A percentile compares a stretch with the other conserved stretches of the same genome.
phyloP scores from a whole-genome alignment of 768 basidiomycete genomes.

The Trametopsis cervina region DNA sequence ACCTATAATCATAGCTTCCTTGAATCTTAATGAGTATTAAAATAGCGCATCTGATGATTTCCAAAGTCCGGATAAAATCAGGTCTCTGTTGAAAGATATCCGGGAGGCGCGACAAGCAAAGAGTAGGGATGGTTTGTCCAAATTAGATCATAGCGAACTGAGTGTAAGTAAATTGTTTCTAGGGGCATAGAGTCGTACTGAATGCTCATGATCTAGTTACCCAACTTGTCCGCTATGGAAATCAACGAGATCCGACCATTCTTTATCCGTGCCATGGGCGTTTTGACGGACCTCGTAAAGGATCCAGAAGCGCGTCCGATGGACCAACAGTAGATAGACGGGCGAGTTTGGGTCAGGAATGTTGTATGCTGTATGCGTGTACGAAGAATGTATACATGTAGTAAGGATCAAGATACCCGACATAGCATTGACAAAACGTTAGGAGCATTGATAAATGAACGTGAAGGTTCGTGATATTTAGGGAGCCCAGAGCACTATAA shows the following conservation, averaged over 20 bases:
- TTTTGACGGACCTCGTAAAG: conserved; percentile 50
- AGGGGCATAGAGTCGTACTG: background rate
- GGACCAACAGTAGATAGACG: conserved; percentile 2
- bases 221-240: conserved; percentile 84
- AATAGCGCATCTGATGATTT: conserved; percentile 86
- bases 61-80: conserved; percentile 74
- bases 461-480: too few species aligned
- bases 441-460: too few species aligned
- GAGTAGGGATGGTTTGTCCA: conserved; percentile 75
- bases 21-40: background rate
- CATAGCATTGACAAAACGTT: too few species aligned
- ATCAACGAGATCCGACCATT: conserved; percentile 92
- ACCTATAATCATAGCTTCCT: background rate
- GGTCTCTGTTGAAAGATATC: conserved; percentile 86
- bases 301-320: conserved; percentile 16
- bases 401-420: too few species aligned
- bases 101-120: conserved; percentile 95
- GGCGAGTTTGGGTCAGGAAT: too few species aligned
- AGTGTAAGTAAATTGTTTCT: conserved; percentile 50
- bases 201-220: conserved; percentile 42
- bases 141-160: conserved; percentile 75
- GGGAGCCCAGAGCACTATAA: too few species aligned
- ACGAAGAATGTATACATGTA: too few species aligned
- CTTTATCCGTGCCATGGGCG: conserved; percentile 76
- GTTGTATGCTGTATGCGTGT: too few species aligned